phyloP scores from a whole-genome alignment of 345 rosid genomes.

The Pistacia vera region DNA sequence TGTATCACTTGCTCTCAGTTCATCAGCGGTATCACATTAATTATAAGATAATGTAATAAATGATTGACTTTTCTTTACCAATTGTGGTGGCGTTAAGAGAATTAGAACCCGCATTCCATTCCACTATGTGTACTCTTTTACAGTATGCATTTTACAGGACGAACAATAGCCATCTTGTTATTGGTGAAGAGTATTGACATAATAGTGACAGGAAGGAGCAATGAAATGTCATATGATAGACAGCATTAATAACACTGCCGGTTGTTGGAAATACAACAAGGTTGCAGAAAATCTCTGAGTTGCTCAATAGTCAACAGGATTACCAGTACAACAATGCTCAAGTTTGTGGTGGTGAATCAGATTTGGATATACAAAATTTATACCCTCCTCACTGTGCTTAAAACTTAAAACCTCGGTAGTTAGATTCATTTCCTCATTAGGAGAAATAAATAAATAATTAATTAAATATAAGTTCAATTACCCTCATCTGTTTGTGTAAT shows the following conservation, averaged over 20 bases:
- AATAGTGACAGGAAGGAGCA: neutral
- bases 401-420: no score
- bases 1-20: no score
- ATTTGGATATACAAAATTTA: no score
- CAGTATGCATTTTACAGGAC: neutral
- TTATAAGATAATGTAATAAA: no score
- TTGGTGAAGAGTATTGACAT: neutral
- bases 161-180: neutral
- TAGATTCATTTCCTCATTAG: no score
- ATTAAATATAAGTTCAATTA: no score
- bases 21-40: no score
- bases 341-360: neutral
- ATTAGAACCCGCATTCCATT: neutral
- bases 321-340: neutral
- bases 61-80: no score
- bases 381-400: neutral
- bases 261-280: conserved; percentile 19
- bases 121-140: neutral
- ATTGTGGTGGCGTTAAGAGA: no score
- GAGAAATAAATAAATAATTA: no score
- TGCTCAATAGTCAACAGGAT: neutral
- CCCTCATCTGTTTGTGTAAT: no score
- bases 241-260: conserved; percentile 26
- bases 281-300: neutral
- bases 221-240: neutral